Percentiles rank a stretch among this genome's conserved stretches.
Evolutionary conservation across 805 yeast species (phyloP).

Genomic region (Barnettozyma siamensis): DNA sequence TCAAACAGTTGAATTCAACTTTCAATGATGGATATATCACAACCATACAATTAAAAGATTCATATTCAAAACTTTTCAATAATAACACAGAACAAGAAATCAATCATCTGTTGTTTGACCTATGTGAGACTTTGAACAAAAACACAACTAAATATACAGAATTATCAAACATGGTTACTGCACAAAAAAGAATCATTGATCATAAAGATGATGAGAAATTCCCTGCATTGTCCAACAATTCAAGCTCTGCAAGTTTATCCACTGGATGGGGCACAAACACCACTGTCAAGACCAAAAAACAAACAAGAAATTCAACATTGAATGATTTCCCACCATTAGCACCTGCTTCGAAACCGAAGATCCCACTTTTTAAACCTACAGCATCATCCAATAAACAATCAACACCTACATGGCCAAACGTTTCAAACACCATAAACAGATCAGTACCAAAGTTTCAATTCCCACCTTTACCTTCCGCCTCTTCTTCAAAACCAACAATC

Average conservation of each 20-base stretch:
- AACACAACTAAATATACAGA: constrained; percentile 40
- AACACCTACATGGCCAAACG: background rate
- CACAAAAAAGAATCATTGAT: constrained; percentile 20
- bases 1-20: constrained; percentile 41
- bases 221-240: constrained; percentile 41
- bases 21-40: constrained; percentile 42
- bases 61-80: constrained; percentile 45
- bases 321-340: constrained; percentile 30
- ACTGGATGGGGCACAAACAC: constrained; percentile 25
- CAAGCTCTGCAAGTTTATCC: constrained; percentile 18
- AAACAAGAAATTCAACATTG: background rate
- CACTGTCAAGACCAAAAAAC: constrained; percentile 14
- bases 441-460: too few species aligned
- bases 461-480: background rate
- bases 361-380: background rate
- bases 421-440: background rate
- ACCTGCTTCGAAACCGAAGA: constrained; percentile 7
- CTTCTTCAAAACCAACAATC: constrained; percentile 3
- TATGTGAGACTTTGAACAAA: constrained; percentile 49
- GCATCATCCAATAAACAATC: too few species aligned
- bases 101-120: constrained; percentile 51
- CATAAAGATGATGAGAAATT: constrained; percentile 34
- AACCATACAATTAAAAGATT: constrained; percentile 41
- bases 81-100: constrained; percentile 41
- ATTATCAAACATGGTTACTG: constrained; percentile 25